Evolutionary conservation across 257 asterid genomes (phyloP).

Genomic region (Capsicum pubescens): DNA sequence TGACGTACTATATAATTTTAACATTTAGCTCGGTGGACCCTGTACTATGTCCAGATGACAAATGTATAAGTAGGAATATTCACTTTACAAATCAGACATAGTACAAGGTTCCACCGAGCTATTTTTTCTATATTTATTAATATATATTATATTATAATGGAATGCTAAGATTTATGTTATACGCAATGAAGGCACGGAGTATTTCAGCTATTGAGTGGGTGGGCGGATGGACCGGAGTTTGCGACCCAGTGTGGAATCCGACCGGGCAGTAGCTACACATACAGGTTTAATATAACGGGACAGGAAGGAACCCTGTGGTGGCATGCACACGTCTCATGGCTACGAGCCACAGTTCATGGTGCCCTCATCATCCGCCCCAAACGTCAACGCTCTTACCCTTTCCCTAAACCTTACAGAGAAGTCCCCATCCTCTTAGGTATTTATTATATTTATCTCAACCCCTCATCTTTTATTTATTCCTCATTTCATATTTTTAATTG

Average conservation of each 20-base stretch:
- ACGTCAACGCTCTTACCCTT: slow-evolving; percentile 34
- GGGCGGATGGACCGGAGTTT: slow-evolving; percentile 75
- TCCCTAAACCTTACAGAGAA: slow-evolving; percentile 27
- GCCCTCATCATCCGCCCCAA: slow-evolving; percentile 60
- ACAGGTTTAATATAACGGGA: slow-evolving; percentile 53
- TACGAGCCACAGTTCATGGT: slow-evolving; percentile 66
- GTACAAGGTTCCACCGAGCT: no score
- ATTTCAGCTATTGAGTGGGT: slow-evolving; percentile 55
- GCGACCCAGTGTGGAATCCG: slow-evolving; percentile 63
- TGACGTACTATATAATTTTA: background rate
- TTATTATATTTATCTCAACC: background rate
- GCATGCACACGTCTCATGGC: slow-evolving; percentile 53
- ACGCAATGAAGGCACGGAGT: slow-evolving; percentile 55
- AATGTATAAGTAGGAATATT: no score
- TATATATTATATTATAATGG: background rate
- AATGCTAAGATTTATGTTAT: background rate
- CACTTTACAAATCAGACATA: no score
- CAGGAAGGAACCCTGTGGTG: slow-evolving; percentile 52
- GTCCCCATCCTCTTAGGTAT: slow-evolving; percentile 28
- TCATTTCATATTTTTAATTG: background rate
- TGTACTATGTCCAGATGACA: no score
- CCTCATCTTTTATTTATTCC: background rate
- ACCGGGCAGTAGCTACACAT: slow-evolving; percentile 49
- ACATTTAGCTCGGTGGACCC: background rate
- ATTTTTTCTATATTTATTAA: no score